Percentiles rank a stretch among this genome's conserved stretches.
Evolutionary conservation across 176 grass and related monocot genomes (phyloP).

Genomic region (Lolium rigidum): DNA sequence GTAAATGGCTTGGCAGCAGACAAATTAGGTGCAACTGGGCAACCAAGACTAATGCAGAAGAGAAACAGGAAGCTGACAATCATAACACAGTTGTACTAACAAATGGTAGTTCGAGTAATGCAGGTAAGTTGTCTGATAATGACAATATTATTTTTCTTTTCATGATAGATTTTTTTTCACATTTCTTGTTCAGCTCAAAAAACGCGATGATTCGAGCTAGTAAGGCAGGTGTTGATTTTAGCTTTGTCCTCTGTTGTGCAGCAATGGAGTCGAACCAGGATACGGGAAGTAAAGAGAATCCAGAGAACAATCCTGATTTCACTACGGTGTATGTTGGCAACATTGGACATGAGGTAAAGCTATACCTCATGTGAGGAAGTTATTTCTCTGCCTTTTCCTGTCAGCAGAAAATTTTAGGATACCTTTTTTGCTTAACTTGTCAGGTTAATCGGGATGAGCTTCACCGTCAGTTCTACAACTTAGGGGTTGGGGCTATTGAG

Average conservation of each 20-base stretch:
- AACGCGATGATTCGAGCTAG: slow-evolving; percentile 12
- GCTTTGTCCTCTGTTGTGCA: slow-evolving; percentile 34
- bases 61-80: slow-evolving; percentile 75
- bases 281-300: slow-evolving; percentile 57
- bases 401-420: background rate
- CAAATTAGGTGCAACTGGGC: slow-evolving; percentile 91
- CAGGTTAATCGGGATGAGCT: slow-evolving; percentile 86
- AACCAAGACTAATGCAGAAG: slow-evolving; percentile 73
- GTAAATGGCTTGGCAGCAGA: slow-evolving; percentile 90
- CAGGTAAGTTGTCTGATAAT: slow-evolving; percentile 54
- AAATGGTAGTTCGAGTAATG: slow-evolving; percentile 63
- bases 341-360: slow-evolving; percentile 75
- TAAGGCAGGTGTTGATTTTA: slow-evolving; percentile 21
- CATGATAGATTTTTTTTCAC: background rate
- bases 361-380: background rate
- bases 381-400: slow-evolving; percentile 24
- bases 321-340: slow-evolving; percentile 91
- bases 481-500: slow-evolving; percentile 77
- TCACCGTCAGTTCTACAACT: slow-evolving; percentile 78
- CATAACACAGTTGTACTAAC: slow-evolving; percentile 79
- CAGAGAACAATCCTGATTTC: slow-evolving; percentile 84
- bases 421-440: slow-evolving; percentile 17
- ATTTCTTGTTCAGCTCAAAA: slow-evolving; percentile 21
- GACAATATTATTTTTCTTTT: slow-evolving; percentile 16
- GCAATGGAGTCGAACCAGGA: slow-evolving; percentile 63